Evolutionary conservation across 345 rosid genomes (phyloP).

Genomic region (Cardiospermum halicacabum): DNA sequence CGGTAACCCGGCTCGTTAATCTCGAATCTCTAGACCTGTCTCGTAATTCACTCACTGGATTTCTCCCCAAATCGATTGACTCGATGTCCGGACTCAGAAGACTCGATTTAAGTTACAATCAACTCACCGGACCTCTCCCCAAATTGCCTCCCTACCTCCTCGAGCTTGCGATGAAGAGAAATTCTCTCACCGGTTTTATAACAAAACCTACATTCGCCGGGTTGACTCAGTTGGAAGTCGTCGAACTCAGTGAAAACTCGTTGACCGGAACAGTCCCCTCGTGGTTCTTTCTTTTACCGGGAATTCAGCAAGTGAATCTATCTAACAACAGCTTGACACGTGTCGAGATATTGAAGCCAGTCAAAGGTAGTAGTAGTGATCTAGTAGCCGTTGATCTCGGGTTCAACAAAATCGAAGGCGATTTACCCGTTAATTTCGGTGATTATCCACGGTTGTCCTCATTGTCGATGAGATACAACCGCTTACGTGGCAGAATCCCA

Average conservation of each 20-base stretch:
- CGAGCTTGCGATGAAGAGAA: constrained; percentile 63
- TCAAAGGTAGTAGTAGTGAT: constrained; percentile 25
- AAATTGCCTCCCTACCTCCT: constrained; percentile 50
- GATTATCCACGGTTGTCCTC: constrained; percentile 58
- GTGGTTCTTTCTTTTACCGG: constrained; percentile 73
- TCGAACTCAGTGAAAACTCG: constrained; percentile 81
- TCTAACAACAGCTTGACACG: constrained; percentile 64
- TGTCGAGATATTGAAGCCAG: constrained; percentile 45
- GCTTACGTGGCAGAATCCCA: constrained; percentile 69
- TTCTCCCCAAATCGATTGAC: constrained; percentile 39
- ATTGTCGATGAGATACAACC: constrained; percentile 62
- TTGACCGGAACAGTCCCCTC: constrained; percentile 56
- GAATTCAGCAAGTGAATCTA: constrained; percentile 70
- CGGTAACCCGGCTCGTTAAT: constrained; percentile 35
- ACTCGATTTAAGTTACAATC: constrained; percentile 78
- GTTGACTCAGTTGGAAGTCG: constrained; percentile 56
- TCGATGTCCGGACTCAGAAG: constrained; percentile 38
- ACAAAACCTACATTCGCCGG: constrained; percentile 46
- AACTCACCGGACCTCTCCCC: constrained; percentile 57
- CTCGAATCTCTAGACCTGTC: constrained; percentile 59
- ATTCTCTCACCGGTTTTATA: constrained; percentile 59
- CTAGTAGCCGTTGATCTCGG: constrained; percentile 81
- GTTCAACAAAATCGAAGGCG: constrained; percentile 60
- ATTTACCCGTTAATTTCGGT: constrained; percentile 46
- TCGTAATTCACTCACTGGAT: constrained; percentile 58